These are phyloP conservation scores for Suillus discolor DNA, from an alignment of 768 basidiomycete species.

Conservation along the genomic window DNA sequence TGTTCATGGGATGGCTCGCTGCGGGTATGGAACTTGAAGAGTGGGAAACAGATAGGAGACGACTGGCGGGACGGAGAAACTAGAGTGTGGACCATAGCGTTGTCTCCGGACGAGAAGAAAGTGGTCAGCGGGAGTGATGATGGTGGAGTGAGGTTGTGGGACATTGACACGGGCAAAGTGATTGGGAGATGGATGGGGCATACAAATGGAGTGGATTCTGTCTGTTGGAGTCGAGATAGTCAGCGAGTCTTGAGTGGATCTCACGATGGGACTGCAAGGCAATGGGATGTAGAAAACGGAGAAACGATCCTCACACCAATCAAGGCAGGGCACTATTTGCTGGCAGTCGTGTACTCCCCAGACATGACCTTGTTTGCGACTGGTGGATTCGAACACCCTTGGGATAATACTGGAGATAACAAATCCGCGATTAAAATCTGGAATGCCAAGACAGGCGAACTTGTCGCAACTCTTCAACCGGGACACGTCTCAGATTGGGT, in stretches of 20 bases:
- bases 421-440: neutral
- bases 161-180: neutral
- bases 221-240: neutral
- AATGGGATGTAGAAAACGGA: neutral
- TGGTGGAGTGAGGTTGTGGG: neutral
- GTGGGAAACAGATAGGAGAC: neutral
- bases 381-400: no score
- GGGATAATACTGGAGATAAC: neutral
- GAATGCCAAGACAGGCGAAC: neutral
- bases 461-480: neutral
- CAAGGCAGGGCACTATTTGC: neutral
- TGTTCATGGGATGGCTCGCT: neutral
- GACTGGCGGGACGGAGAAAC: neutral
- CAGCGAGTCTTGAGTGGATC: neutral
- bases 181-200: neutral
- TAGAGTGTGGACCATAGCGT: neutral
- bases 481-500: neutral
- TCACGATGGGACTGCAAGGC: neutral
- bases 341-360: neutral
- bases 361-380: neutral
- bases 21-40: neutral
- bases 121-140: neutral
- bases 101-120: neutral
- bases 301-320: neutral
- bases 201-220: fast-evolving